Base-by-base conservation (phyloP, 306 rosid species). In the Arachis stenosperma region DNA sequence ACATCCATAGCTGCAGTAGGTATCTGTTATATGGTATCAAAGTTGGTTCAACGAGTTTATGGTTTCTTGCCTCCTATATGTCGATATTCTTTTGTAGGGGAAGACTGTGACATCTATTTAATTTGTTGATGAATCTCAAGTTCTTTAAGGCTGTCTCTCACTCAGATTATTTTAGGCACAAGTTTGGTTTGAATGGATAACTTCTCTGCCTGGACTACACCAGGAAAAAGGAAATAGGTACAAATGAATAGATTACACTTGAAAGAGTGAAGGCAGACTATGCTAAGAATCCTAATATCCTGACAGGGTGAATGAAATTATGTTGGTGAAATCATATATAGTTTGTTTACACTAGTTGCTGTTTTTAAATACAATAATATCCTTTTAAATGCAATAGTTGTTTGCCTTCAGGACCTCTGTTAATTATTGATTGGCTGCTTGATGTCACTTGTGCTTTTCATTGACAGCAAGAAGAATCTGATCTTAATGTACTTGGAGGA, bases 401-500 rank as follows among this genome's bases (percentile, higher is more conserved):
- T 40, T 39, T 76, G 8, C 36, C 17, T 15, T 51, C 36, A 15
- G 64, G 13, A 40, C 17, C 47, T 50, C 39, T 55, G 41, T 55
- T 51, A 2, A 33, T 36, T 73, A 9, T 65, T 46, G 55, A 39
- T 42, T 79, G 12, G 61, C 41, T 76, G 47, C 61, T 58, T 67
- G 61, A 64, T 80, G 43, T 67, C 48, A 83, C 58, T 67, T 3
- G 66, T 73, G 56, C 69, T 74, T 70, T 61, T 75, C 33, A 72
- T 65, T 87, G 85, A 78, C 89, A 94, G 98, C 97, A 88, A 88
- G 99, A 94, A 42, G 99, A 94, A 79, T 80, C 99, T 64, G 93
- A 86, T 17, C 70, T 81, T 76, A 82, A 85, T 69, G 54, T 79
- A 55, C 59, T 78, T 0, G 96, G 97, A 65, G 99, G 96, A 83